A percentile compares a stretch with the other conserved stretches of the same genome.
These are phyloP conservation scores for Stephanodiscus triporus DNA, from an alignment of 108 stramenopile species.

Conservation along the genomic window DNA sequence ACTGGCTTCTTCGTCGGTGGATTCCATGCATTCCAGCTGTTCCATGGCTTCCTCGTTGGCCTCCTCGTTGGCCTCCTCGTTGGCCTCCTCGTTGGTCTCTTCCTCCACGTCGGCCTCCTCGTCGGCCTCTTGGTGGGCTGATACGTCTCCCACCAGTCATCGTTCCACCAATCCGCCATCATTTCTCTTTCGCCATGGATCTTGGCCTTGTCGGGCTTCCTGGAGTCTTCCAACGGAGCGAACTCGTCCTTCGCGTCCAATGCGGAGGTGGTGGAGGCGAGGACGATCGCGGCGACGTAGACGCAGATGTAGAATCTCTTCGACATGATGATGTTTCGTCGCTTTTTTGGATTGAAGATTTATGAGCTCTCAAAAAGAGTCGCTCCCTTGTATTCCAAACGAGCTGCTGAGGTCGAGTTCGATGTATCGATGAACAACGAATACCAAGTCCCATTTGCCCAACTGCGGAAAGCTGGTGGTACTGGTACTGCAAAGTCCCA, in stretches of 20 bases:
- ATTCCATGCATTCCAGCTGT: no score
- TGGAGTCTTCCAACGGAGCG: not conserved
- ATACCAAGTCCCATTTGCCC: no score
- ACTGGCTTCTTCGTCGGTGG: not conserved
- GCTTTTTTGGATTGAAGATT: not conserved
- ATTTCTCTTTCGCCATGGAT: not conserved
- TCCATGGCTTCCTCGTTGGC: no score
- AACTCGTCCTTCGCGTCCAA: not conserved
- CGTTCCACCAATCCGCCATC: not conserved
- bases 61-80: not conserved
- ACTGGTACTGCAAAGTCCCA: no score
- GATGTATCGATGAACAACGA: no score
- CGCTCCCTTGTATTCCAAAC: no score
- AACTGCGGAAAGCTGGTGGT: no score
- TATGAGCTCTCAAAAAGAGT: no score
- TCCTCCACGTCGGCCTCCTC: not conserved
- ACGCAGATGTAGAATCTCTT: not conserved
- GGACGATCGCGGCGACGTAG: not conserved
- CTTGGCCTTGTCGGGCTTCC: not conserved
- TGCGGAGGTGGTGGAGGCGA: not conserved
- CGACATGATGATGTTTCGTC: not conserved
- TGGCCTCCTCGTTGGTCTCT: not conserved
- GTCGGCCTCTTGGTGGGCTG: not conserved
- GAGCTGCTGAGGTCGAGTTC: no score
- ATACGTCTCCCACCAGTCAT: not conserved